Evolutionary conservation across 2,329 filamentous ascomycete genomes (phyloP).

Genomic region (Alternaria metachromatica): DNA sequence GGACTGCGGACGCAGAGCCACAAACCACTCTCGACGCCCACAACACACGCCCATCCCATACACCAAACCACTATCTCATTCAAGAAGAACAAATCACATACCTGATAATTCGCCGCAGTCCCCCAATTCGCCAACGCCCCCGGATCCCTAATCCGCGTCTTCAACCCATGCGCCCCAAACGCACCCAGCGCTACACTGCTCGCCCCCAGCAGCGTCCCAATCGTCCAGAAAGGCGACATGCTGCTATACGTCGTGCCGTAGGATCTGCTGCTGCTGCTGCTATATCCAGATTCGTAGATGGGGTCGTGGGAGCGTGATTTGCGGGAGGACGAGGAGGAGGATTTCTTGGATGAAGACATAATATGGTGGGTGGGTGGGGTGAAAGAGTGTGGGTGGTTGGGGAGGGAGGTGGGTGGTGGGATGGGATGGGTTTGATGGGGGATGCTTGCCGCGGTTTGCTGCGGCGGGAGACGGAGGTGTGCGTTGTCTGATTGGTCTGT

Average conservation of each 20-base stretch:
- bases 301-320: slow-evolving; percentile 6
- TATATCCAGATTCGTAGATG: background rate
- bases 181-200: slow-evolving; percentile 67
- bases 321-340: slow-evolving; percentile 12
- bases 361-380: slow-evolving; percentile 2
- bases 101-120: slow-evolving; percentile 73
- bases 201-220: slow-evolving; percentile 69
- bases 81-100: too few species aligned
- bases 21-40: too few species aligned
- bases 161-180: slow-evolving; percentile 72
- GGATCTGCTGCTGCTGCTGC: background rate
- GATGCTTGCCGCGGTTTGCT: slow-evolving; percentile 20
- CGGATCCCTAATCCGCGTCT: slow-evolving; percentile 64
- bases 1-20: too few species aligned
- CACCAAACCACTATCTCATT: too few species aligned
- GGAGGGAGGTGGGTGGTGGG: too few species aligned
- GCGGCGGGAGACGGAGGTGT: slow-evolving; percentile 29
- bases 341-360: slow-evolving; percentile 19
- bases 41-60: too few species aligned
- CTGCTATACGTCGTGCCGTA: slow-evolving; percentile 10
- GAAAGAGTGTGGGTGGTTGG: background rate
- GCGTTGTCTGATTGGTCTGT: slow-evolving; percentile 21
- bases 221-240: slow-evolving; percentile 62
- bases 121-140: slow-evolving; percentile 65
- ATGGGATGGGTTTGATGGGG: background rate